A percentile compares a stretch with the other conserved stretches of the same genome.
Conservation (phyloP, 2,329 filamentous ascomycete species). For the Gyromitra esculenta region DNA sequence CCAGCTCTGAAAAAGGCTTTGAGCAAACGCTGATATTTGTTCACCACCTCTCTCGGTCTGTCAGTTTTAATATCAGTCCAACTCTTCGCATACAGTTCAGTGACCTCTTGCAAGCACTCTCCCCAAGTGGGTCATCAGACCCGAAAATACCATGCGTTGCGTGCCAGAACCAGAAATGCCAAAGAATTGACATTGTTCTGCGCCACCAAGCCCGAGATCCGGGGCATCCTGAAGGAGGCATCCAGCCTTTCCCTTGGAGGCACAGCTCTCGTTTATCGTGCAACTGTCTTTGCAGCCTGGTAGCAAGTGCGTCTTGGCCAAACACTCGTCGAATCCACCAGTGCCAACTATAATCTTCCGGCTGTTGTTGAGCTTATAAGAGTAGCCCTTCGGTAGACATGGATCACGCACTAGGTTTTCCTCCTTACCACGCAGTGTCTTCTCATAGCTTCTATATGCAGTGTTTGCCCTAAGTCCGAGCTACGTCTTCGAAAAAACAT, state of each 20-base stretch:
- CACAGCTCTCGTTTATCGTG: neutral
- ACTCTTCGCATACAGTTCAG: neutral
- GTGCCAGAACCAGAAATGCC: constrained; percentile 12
- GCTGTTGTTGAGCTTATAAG: neutral
- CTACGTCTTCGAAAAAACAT: constrained; percentile 17
- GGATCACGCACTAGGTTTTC: neutral
- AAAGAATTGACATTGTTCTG: neutral
- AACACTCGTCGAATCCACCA: neutral
- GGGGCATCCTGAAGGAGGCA: neutral
- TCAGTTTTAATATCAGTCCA: neutral
- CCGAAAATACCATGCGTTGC: constrained; percentile 17
- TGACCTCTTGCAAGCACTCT: neutral
- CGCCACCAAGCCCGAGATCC: neutral
- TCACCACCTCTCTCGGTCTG: neutral
- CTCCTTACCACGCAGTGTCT: neutral
- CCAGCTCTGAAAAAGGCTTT: neutral
- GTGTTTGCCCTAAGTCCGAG: constrained; percentile 13
- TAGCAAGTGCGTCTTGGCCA: neutral
- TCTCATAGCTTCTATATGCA: constrained; percentile 24
- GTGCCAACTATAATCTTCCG: constrained; percentile 9
- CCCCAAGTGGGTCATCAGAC: neutral
- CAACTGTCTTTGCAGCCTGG: neutral
- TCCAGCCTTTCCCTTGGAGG: neutral
- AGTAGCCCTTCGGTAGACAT: constrained; percentile 6
- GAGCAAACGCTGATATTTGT: neutral